Base-by-base conservation (phyloP, 2,329 filamentous ascomycete genomes). In the Fusarium acutatum region DNA sequence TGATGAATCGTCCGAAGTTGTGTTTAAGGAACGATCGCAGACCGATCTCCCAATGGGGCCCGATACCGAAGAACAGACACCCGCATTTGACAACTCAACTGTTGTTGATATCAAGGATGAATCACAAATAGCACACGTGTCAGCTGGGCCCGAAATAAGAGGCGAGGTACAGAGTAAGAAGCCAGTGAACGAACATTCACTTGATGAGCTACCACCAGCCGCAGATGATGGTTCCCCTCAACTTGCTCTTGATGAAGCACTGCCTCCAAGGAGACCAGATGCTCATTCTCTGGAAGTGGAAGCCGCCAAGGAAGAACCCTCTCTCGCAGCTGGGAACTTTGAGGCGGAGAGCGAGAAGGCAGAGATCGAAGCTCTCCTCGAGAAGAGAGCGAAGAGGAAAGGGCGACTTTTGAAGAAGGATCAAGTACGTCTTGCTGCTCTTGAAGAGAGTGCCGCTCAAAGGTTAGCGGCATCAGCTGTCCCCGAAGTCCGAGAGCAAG, bases 311-410 rank as follows among this genome's bases (percentile, higher is more conserved):
- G 72, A 78, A 26, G 62, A 68, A 49, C 72, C 77, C 41, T 64
- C 72, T 14, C 68, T 62, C 15, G 76, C 79, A 34, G 77, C 73
- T 18, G 78, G 73, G n/a, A 69, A 74, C 9, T 60, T 60, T 20
- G 66, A 77, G 34, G 67, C 60, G 34, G 77, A 70, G 14, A 71
- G 52, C 26, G 77, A 81, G 59, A 77, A 79, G 41, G 69, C 75
- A 41, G 81, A 84, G 56, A 77, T 84, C 6, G 80, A 77, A n/a
- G 67, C 76, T 7, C 78, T 85, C 14, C 83, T 83, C 52, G 81
- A 82, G 44, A 88, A 87, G 76, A 87, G 71, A 46, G 44, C 38
- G 5, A 76, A 49, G 53, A 74, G 53, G 43, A 65, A 73, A 5
- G 75, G 77, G 4, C 75, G 75, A 13, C 71, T 78, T 9, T 34